Base-by-base conservation (phyloP, 2,329 filamentous ascomycete genomes). In the Ramichloridium luteum region DNA sequence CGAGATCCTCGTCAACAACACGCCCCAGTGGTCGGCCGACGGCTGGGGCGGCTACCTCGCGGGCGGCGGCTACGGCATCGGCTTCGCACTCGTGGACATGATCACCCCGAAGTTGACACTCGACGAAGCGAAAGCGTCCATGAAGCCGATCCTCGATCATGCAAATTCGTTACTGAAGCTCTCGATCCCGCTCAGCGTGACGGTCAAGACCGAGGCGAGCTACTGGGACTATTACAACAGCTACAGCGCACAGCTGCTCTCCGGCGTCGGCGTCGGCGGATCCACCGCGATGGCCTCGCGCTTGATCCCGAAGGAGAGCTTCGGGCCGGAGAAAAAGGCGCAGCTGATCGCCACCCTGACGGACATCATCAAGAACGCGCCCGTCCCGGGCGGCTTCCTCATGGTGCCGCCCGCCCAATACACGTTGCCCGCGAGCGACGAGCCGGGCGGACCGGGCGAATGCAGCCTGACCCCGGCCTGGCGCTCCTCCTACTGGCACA, bases 21-120 rank as follows among this genome's bases (percentile, higher is more conserved):
- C 33, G 13, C 31, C 33, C 14, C 35, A 28, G 16, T 38, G 35
- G 31, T 31, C 31, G 6, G 30, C 25, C 3, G 35, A 38, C 18
- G 35, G 35, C 10, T 38, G 35, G 35, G 35, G 35, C 9, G 35
- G 35, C 5, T 38, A 38, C 15, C 8, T 23, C 8, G 20, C 20
- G 20, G 20, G 20, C 8, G 20, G 20, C n/a, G 20, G 20, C 20
- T 23, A 23, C n/a, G 20, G 20, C 20, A 23, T 23, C 20, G 32
- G 27, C 16, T 31, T 33, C 14, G 30, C 35, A n/a, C 25, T 33
- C 11, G 27, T 37, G 10, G 27, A 32, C 22, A 13, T 37, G 13
- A 25, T 28, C 11, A 37, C 28, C 4, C 31, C 31, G 4, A 34
- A 37, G 28, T 22, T 37, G 31, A 37, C 31, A 11, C 32, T 26